Conservation (phyloP, 257 asterid species). For the Nicotiana paniculata region DNA sequence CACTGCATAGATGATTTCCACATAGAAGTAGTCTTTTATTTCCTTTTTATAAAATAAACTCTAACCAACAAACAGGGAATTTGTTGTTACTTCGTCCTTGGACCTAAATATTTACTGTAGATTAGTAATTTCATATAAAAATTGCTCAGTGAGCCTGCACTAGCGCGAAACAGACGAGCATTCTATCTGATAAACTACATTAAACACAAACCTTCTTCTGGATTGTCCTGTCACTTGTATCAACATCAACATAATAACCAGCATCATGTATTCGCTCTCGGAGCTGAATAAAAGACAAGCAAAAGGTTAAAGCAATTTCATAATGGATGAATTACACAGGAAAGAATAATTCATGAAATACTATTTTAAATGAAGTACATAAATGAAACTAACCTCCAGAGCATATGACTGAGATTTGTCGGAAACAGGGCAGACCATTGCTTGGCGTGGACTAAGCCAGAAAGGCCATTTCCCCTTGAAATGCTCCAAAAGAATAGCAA, state of each 20-base stretch:
- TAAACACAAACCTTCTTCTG: conserved; percentile 64
- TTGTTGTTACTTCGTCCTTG: background rate
- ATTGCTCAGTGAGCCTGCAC: background rate
- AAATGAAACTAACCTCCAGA: conserved; percentile 40
- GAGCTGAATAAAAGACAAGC: conserved; percentile 35
- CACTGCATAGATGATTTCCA: background rate
- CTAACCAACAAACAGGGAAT: background rate
- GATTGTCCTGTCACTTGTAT: conserved; percentile 79
- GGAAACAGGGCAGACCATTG: conserved; percentile 95
- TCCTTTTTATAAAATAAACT: background rate
- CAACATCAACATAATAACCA: conserved; percentile 85
- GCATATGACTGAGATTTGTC: conserved; percentile 83
- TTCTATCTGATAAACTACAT: background rate
- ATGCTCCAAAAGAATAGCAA: conserved; percentile 94
- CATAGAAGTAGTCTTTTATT: background rate
- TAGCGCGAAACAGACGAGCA: background rate
- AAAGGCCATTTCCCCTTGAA: conserved; percentile 98
- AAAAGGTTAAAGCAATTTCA: conserved; percentile 3
- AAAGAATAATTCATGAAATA: background rate
- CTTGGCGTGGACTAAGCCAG: conserved; percentile 99
- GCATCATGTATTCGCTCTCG: conserved; percentile 65
- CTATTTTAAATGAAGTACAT: background rate
- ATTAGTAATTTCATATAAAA: background rate
- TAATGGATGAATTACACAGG: background rate
- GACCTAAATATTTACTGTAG: background rate